phyloP scores from a whole-genome alignment of 495 filamentous ascomycete genomes.

The Staphylotrichum tortipilum region DNA sequence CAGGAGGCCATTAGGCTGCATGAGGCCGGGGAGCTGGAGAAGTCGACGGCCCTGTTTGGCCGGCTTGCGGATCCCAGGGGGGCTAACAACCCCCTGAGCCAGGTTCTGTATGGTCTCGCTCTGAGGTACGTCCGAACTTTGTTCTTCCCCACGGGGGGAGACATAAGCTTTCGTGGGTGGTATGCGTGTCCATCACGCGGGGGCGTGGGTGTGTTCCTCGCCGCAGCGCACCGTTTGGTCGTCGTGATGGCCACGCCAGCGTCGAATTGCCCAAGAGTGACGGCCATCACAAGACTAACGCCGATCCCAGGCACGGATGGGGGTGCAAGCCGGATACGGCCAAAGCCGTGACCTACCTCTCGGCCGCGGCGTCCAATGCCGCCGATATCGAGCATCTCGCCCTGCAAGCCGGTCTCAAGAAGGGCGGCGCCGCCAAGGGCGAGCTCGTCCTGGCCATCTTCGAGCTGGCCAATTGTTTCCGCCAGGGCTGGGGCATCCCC shows the following conservation, averaged over 20 bases:
- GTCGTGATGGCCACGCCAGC: slow-evolving; percentile 10
- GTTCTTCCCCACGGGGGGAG: neutral
- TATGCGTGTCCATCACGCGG: no score
- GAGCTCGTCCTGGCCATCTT: slow-evolving; percentile 97
- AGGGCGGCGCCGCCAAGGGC: slow-evolving; percentile 89
- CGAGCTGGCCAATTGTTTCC: slow-evolving; percentile 90
- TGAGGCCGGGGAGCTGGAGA: slow-evolving; percentile 66
- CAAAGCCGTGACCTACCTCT: slow-evolving; percentile 72
- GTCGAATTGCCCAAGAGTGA: slow-evolving; percentile 12
- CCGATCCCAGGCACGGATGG: slow-evolving; percentile 73
- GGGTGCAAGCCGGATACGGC: slow-evolving; percentile 65
- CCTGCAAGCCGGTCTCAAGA: slow-evolving; percentile 75
- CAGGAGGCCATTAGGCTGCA: slow-evolving; percentile 94
- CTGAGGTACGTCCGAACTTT: slow-evolving; percentile 56
- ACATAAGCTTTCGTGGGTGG: no score
- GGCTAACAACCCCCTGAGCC: slow-evolving; percentile 83
- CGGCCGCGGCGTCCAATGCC: slow-evolving; percentile 82
- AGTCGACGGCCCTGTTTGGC: slow-evolving; percentile 79
- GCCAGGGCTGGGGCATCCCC: slow-evolving; percentile 88
- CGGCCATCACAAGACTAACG: slow-evolving; percentile 8
- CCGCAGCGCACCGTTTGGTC: slow-evolving; percentile 10
- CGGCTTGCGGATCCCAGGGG: slow-evolving; percentile 77
- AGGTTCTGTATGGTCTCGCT: slow-evolving; percentile 93
- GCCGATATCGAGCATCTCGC: slow-evolving; percentile 78
- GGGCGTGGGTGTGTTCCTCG: neutral